Base-by-base conservation (phyloP, 768 basidiomycete species). In the Mycena chlorophos region DNA sequence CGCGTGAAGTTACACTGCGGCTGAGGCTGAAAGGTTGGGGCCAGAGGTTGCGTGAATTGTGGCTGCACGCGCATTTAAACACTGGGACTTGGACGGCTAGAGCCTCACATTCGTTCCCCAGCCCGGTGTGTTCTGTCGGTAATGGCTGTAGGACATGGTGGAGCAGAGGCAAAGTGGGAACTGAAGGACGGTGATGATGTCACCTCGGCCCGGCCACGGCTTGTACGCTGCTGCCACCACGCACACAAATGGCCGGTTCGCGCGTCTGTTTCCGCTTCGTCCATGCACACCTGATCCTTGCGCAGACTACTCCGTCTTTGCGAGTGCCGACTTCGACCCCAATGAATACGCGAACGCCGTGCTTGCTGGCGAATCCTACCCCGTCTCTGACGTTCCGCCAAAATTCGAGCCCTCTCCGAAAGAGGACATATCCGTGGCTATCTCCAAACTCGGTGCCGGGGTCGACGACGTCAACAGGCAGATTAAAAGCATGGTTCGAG, bases 401-500 rank as follows among this genome's bases (percentile, higher is more conserved):
- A 66, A 70, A 0, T 75, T 81, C 23, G 83, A 86, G 48, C 80
- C 81, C 5, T 75, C 76, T 4, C 78, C 83, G 20, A 91, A 87
- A 68, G 92, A 94, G 57, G 96, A 98, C 62, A 88, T 97, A 12
- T 89, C 91, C 3, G 81, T 91, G 2, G 92, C 93, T 3, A 87
- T 98, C 26, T 86, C 91, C 5, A 94, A 91, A 69, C 78, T 99
- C 3, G 89, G 86, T 57, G 82, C 86, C 65, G 90, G 87, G 0
- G 88, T 98, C 56, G 96, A 98, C 37, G 94, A 98, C 69, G 86
- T 96, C 19, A 86, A 88, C 25, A 91, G 88, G 68, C 93, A 98
- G 70, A 87, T 98, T 49, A 90, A 89, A 71, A 79, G 77, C 45
- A 76, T 96, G 71, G 94, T 95, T 56, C 61, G 87, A 74, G 16